These are phyloP conservation scores for Thozetella sp. DNA, from an alignment of 495 filamentous ascomycete genomes.

Conservation along the genomic window DNA sequence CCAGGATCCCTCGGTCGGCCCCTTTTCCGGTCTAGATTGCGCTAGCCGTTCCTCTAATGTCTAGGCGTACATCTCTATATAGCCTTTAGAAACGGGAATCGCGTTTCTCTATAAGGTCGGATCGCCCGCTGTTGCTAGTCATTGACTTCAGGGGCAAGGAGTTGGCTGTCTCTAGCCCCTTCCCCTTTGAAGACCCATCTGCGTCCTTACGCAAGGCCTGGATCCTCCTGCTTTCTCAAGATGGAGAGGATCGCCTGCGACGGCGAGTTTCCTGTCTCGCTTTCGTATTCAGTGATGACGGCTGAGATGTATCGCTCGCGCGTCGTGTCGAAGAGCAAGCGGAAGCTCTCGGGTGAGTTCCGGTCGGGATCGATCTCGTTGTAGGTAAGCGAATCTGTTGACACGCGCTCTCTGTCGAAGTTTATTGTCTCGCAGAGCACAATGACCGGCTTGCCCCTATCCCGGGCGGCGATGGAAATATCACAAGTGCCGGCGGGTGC, in stretches of 20 bases:
- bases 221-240: constrained; percentile 50
- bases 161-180: neutral
- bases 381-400: constrained; percentile 85
- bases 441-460: constrained; percentile 75
- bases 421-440: constrained; percentile 95
- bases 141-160: neutral
- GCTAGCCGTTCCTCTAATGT: neutral
- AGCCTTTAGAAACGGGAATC: no score
- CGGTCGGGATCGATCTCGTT: constrained; percentile 81
- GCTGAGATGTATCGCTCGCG: constrained; percentile 86
- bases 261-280: constrained; percentile 67
- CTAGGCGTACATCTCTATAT: neutral
- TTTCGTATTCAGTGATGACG: constrained; percentile 82
- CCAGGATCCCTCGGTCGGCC: neutral
- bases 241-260: constrained; percentile 75
- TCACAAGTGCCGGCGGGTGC: constrained; percentile 85
- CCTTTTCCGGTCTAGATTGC: neutral
- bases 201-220: constrained; percentile 29
- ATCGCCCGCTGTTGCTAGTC: no score
- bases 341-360: constrained; percentile 62
- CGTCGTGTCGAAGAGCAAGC: constrained; percentile 92
- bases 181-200: neutral
- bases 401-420: constrained; percentile 82
- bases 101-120: no score
- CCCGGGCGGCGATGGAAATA: constrained; percentile 84